These are phyloP conservation scores for Barbarea vulgaris DNA, from an alignment of 345 rosid species.

Conservation along the genomic window DNA sequence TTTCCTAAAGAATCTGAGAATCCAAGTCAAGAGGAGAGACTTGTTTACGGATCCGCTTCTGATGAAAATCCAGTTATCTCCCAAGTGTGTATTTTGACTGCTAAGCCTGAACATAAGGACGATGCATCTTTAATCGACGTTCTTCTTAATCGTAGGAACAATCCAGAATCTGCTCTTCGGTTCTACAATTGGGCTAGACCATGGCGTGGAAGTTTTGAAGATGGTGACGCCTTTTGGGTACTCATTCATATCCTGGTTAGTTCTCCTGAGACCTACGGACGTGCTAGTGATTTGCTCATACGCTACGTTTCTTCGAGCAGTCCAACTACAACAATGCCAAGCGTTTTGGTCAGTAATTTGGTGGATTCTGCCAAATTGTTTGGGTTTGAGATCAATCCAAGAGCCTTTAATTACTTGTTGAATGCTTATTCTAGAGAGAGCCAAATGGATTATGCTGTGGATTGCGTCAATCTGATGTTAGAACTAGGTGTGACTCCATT, in stretches of 20 bases:
- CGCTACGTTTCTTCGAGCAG: slow-evolving; percentile 44
- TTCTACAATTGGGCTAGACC: slow-evolving; percentile 45
- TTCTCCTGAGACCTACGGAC: slow-evolving; percentile 37
- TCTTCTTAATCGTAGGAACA: slow-evolving; percentile 48
- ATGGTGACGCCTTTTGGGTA: slow-evolving; percentile 50
- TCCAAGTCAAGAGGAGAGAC: slow-evolving; percentile 21
- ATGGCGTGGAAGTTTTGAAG: slow-evolving; percentile 43
- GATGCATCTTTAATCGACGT: slow-evolving; percentile 41
- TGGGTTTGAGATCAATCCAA: slow-evolving; percentile 47
- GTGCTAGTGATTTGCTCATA: slow-evolving; percentile 49
- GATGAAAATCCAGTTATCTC: slow-evolving; percentile 4
- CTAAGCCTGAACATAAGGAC: slow-evolving; percentile 28
- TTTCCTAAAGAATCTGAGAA: slow-evolving; percentile 26
- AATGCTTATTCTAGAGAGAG: slow-evolving; percentile 52
- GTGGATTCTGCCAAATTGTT: slow-evolving; percentile 45
- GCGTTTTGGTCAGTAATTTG: slow-evolving; percentile 46
- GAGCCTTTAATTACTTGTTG: slow-evolving; percentile 64
- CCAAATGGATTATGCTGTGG: slow-evolving; percentile 47
- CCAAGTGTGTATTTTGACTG: not conserved
- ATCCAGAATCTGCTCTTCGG: slow-evolving; percentile 52
- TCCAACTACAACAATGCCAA: slow-evolving; percentile 45
- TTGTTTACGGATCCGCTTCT: slow-evolving; percentile 5
- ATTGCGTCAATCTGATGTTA: slow-evolving; percentile 50
- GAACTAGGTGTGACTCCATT: slow-evolving; percentile 47
- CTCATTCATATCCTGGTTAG: slow-evolving; percentile 61